Evolutionary conservation across 176 grass and related monocot genomes (phyloP).

Genomic region (Raddia distichophylla): DNA sequence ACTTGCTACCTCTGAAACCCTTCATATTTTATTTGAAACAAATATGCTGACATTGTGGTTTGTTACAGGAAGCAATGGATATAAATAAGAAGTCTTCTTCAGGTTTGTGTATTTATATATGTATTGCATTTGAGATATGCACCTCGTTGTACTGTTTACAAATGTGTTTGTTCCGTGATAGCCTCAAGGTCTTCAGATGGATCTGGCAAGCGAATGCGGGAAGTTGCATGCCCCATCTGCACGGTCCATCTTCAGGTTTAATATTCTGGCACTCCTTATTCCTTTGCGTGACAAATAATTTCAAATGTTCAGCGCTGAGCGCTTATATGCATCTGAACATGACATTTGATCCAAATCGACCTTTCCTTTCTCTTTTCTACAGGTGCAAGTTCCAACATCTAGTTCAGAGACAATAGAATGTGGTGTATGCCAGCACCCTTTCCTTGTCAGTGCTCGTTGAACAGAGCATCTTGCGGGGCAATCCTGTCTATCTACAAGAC

Average conservation of each 20-base stretch:
- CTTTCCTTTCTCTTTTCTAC: background rate
- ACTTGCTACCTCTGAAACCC: background rate
- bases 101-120: slow-evolving; percentile 47
- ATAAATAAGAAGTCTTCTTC: slow-evolving; percentile 88
- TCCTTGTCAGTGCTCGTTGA: slow-evolving; percentile 92
- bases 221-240: slow-evolving; percentile 92
- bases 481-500: background rate
- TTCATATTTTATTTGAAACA: background rate
- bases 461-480: too few species aligned
- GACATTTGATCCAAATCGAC: background rate
- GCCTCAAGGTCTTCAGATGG: slow-evolving; percentile 56
- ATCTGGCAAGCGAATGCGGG: slow-evolving; percentile 77
- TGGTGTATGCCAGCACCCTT: slow-evolving; percentile 91
- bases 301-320: accelerated
- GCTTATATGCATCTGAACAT: background rate
- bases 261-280: background rate
- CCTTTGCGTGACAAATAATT: background rate
- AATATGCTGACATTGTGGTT: slow-evolving; percentile 30
- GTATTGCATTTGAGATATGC: background rate
- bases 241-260: slow-evolving; percentile 92
- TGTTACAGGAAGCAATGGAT: slow-evolving; percentile 92
- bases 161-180: slow-evolving; percentile 34
- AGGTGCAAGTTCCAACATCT: slow-evolving; percentile 89
- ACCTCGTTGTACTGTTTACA: background rate
- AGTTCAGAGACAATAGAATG: slow-evolving; percentile 95